phyloP scores from a whole-genome alignment of 352 stramenopile species.

The Pythium sp. region DNA sequence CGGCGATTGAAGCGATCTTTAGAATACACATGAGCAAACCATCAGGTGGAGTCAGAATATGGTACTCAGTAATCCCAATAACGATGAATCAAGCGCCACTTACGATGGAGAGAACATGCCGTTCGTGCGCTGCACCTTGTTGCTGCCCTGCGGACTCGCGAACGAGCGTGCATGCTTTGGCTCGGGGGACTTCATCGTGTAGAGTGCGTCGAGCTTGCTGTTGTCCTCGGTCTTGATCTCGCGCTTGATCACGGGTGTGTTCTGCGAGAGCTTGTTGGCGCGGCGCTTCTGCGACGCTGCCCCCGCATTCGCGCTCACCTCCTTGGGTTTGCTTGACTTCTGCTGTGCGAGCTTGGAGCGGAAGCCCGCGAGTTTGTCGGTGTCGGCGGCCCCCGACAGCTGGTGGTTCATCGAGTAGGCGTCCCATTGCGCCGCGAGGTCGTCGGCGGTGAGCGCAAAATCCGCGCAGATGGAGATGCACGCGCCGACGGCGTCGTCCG shows the following conservation, averaged over 20 bases:
- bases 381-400: slow-evolving; percentile 47
- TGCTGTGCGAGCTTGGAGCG: slow-evolving; percentile 69
- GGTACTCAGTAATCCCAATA: background rate
- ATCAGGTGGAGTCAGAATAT: background rate
- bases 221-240: slow-evolving; percentile 50
- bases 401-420: slow-evolving; percentile 87
- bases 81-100: background rate
- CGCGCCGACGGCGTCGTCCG: slow-evolving; percentile 56
- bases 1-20: slow-evolving; percentile 66
- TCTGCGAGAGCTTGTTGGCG: slow-evolving; percentile 31
- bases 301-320: slow-evolving; percentile 14
- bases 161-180: slow-evolving; percentile 68
- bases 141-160: slow-evolving; percentile 43
- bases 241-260: slow-evolving; percentile 67
- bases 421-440: slow-evolving; percentile 80
- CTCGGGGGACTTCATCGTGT: slow-evolving; percentile 73
- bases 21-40: background rate
- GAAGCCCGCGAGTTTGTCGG: slow-evolving; percentile 64
- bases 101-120: slow-evolving; percentile 72
- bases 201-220: slow-evolving; percentile 52
- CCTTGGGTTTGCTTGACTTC: slow-evolving; percentile 39
- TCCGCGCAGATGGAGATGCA: slow-evolving; percentile 73
- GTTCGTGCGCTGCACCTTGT: slow-evolving; percentile 69
- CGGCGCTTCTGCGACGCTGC: slow-evolving; percentile 46
- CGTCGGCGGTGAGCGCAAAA: slow-evolving; percentile 73